These are phyloP conservation scores for Neopestalotiopsis rosae DNA, from an alignment of 2,329 filamentous ascomycete species.

Conservation along the genomic window DNA sequence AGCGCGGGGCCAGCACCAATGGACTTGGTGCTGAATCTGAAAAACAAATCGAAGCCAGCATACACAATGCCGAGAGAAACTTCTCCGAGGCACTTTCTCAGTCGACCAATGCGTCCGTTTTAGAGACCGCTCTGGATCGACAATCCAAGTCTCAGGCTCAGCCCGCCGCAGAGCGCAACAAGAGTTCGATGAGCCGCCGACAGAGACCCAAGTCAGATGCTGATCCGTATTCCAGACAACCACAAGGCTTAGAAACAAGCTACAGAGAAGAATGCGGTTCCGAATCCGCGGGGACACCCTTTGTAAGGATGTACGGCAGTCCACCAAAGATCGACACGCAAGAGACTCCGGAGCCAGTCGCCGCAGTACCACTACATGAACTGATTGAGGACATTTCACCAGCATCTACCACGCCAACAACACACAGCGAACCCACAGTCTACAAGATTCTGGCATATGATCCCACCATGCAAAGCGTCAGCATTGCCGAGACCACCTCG, in stretches of 20 bases:
- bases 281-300: slow-evolving; percentile 38
- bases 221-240: slow-evolving; percentile 49
- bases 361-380: slow-evolving; percentile 20
- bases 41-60: slow-evolving; percentile 22
- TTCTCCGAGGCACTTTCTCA: slow-evolving; percentile 30
- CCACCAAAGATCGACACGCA: slow-evolving; percentile 20
- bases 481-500: slow-evolving; percentile 65
- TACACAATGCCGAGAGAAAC: slow-evolving; percentile 30
- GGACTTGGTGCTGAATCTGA: slow-evolving; percentile 23
- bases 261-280: slow-evolving; percentile 50
- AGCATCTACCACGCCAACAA: slow-evolving; percentile 17
- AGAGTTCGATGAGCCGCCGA: slow-evolving; percentile 17
- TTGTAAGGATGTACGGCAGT: slow-evolving; percentile 40
- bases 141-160: slow-evolving; percentile 21
- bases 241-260: slow-evolving; percentile 54
- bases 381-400: slow-evolving; percentile 12
- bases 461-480: slow-evolving; percentile 60
- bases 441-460: slow-evolving; percentile 75
- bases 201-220: slow-evolving; percentile 25
- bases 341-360: not conserved
- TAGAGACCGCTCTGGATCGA: slow-evolving; percentile 37
- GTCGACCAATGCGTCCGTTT: slow-evolving; percentile 25
- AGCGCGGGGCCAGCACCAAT: slow-evolving; percentile 19
- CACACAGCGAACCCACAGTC: slow-evolving; percentile 32
- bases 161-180: slow-evolving; percentile 16